Evolutionary conservation across 495 filamentous ascomycete species (phyloP), one percentile per base, ranked within the genome.

Genomic region (Lophium mytilinum): DNA sequence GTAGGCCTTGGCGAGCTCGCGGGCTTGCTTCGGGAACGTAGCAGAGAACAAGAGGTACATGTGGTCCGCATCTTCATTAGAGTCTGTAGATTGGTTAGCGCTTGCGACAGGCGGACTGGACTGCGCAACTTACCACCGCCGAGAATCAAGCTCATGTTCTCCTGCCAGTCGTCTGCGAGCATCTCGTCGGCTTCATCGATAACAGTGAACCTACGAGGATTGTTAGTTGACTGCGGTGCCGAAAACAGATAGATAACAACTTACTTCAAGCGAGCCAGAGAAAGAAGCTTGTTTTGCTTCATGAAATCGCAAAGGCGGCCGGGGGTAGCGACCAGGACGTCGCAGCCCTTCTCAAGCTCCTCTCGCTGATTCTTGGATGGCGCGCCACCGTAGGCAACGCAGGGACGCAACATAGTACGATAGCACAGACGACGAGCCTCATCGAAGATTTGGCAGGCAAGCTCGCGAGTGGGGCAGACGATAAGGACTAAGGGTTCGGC

Each of bases 111-210:
- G 17, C 15, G 35, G 33, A 71, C 80, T 75, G 78, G 88, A 88
- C 86, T 65, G 24, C 6, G 6, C 2, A 30, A 30, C 24, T 30
- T 30, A 30, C 85, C 86, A 52, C 88, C 88, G 53, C 78, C 74
- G 75, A 95, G 82, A 52, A 96, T 85, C 57, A 78, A 75, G 12
- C 74, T 72, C 50, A 95, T 75, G 1, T 88, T 82, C 0, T 78
- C 71, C 46, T 85, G 76, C 89, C 90, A 96, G 64, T 89, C 87
- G 0, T 70, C 39, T 5, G 84, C 68, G 0, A 98, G 79, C 77
- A 97, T 82, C 73, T 96, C 90, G 68, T 98, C 93, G 0, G 93
- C 93, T 68, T 98, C 93, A 52, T 97, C 93, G 57, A 98, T 86
- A 53, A 98, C 82, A 59, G 93, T 85, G 71, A 81, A 88, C 61